These are phyloP conservation scores for Lolium rigidum DNA, from an alignment of 176 grass and related monocot genomes.

Conservation along the genomic window DNA sequence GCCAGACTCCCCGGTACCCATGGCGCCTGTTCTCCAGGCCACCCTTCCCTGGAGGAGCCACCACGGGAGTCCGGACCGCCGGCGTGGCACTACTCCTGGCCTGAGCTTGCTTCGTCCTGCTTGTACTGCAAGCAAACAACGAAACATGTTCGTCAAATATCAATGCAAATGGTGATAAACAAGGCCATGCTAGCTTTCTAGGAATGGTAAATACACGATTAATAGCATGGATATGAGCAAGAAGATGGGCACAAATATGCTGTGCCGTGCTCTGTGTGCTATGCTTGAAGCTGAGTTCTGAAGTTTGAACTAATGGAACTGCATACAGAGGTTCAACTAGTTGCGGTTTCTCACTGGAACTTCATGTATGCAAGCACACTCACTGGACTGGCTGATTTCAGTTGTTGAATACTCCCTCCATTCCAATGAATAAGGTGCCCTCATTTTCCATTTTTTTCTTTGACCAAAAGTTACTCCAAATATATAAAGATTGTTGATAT, in stretches of 20 bases:
- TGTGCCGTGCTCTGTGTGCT: neutral
- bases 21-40: conserved; percentile 46
- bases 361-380: conserved; percentile 1
- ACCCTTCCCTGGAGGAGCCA: conserved; percentile 36
- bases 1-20: conserved; percentile 66
- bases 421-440: too few species aligned
- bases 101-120: conserved; percentile 27
- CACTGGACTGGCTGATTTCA: neutral
- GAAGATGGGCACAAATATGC: neutral
- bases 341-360: neutral
- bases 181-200: neutral
- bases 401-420: neutral
- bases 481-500: too few species aligned
- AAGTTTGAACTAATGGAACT: neutral
- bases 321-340: neutral
- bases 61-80: neutral
- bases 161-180: neutral
- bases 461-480: too few species aligned
- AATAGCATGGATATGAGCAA: neutral
- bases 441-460: too few species aligned
- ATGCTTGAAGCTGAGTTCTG: conserved; percentile 6
- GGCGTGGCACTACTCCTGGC: conserved; percentile 2
- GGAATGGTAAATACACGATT: neutral
- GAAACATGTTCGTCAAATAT: neutral
- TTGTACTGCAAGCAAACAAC: conserved; percentile 32